Base-by-base conservation (phyloP, 192 early-diverging fungal species). In the Backusella luteola region DNA sequence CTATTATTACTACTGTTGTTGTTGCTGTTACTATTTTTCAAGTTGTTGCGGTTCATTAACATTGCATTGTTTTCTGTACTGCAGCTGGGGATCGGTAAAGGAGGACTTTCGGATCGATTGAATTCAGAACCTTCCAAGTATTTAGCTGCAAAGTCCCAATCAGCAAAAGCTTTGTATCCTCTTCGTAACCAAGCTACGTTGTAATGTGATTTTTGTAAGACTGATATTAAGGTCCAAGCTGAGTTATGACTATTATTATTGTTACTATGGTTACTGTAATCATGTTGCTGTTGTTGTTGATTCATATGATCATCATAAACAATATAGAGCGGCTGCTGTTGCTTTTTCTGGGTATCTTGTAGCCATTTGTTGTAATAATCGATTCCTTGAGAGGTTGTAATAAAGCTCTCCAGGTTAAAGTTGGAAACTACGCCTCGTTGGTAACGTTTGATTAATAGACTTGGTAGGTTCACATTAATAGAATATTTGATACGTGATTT, bases 401-500 rank as follows among this genome's bases (percentile, higher is more conserved):
- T 87, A 53, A 89, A 89, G 42, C 80, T 85, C 66, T 86, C 86
- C 3, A 89, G 35, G 21, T 83, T 82, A 76, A 89, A 87, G 36
- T 87, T 84, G 2, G 81, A 81, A 4, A 90, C 80, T 9, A 82
- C 82, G 35, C 88, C 87, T 74, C 86, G 76, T 8, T 84, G 79
- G 69, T 90, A 88, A n/a, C 88, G 77, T 67, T 86, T 85, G 74
- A 87, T 87, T 1, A 90, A 49, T 19, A 90, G 76, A 15, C 85
- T 85, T 11, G 88, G 88, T 35, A 90, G 39, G 74, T 87, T 90
- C 12, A 90, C 86, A 81, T 90, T 88, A 73, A 90, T 81, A 11
- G 78, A 75, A 68, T 79, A 73, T 9, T 66, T 63, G 23, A 90
- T 84, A 17, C 83, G 85, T 36, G 41, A 38, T 49, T 72, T 66